phyloP scores from a whole-genome alignment of 306 rosid genomes.

The Cucurbita pepo region DNA sequence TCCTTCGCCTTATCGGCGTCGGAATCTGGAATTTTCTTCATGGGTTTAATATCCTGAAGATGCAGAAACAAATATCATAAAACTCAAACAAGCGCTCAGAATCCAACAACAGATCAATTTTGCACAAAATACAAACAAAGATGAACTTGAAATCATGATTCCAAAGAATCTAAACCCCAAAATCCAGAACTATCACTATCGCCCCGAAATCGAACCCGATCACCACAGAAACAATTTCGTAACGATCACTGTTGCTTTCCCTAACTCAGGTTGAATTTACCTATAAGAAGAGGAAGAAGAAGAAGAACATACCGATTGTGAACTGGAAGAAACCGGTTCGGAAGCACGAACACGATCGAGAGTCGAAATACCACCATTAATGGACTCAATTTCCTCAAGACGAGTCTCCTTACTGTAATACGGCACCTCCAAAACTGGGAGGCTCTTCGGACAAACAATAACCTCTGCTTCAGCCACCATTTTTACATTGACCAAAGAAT shows the following conservation, averaged over 20 bases:
- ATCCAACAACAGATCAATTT: too few relatives aligned
- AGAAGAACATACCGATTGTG: conserved; percentile 40
- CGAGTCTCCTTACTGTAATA: conserved; percentile 28
- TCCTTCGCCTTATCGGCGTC: conserved; percentile 22
- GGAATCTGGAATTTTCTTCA: conserved; percentile 30
- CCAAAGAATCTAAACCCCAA: neutral
- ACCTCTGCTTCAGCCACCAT: conserved; percentile 46
- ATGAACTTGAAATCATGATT: neutral
- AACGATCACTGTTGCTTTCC: neutral
- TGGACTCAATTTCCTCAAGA: conserved; percentile 17
- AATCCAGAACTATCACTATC: neutral
- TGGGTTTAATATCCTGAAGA: conserved; percentile 38
- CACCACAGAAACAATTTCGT: neutral
- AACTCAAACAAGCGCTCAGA: neutral
- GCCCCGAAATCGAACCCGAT: neutral
- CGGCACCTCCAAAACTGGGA: conserved; percentile 38
- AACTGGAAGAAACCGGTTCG: conserved; percentile 33
- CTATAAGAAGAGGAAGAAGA: neutral
- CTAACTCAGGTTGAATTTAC: neutral
- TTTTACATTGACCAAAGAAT: conserved; percentile 1
- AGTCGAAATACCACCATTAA: conserved; percentile 30
- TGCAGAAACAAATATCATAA: conserved; percentile 15
- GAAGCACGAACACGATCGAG: conserved; percentile 33
- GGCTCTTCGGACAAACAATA: conserved; percentile 38
- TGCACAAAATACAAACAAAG: too few relatives aligned